Evolutionary conservation across 257 asterid species (phyloP), one percentile per base, ranked within the genome.

Genomic region (Plantago major): DNA sequence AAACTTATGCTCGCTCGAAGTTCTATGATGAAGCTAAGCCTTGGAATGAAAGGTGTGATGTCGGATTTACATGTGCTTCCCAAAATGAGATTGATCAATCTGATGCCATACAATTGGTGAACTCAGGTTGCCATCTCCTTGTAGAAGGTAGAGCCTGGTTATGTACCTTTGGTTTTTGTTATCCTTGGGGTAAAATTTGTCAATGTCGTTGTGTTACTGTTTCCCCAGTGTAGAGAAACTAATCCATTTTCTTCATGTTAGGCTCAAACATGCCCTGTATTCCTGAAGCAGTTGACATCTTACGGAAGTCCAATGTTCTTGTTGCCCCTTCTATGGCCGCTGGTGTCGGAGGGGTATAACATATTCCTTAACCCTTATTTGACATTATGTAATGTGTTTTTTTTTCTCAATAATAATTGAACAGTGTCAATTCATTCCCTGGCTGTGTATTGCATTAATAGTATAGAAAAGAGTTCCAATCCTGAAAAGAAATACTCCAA

Each of bases 221-320:
- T 54, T 38, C 69, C 49, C 69, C 58, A 40, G 69, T 52, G 69
- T 52, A n/a, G 7, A 55, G 46, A 64, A 18, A 70, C 73, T 58
- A 58, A 17, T 22, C 56, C 58, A 19, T 62, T 15, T 14, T 11
- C 42, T 66, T 60, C 37, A 6, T 66, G 64, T 71, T 60, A 92
- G 99, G 97, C 38, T 92, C 99, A 52, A 92, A 81, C 76, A 92
- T 92, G 99, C 99, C 99, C 15, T 89, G 96, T 67, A 81, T 91
- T 28, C 88, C 96, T 28, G 99, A 86, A 69, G 99, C 99, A 50
- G 89, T 83, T 65, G 99, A 92, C 63, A 79, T 92, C 58, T 69
- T 92, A 67, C 81, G 95, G 65, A 89, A 89, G 82, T 95, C 89
- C 42, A 84, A 79, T 73, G 86, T 92, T 67, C 76, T 86, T 42